These are phyloP conservation scores for Pisolithus orientalis DNA, from an alignment of 768 basidiomycete species.

Conservation along the genomic window DNA sequence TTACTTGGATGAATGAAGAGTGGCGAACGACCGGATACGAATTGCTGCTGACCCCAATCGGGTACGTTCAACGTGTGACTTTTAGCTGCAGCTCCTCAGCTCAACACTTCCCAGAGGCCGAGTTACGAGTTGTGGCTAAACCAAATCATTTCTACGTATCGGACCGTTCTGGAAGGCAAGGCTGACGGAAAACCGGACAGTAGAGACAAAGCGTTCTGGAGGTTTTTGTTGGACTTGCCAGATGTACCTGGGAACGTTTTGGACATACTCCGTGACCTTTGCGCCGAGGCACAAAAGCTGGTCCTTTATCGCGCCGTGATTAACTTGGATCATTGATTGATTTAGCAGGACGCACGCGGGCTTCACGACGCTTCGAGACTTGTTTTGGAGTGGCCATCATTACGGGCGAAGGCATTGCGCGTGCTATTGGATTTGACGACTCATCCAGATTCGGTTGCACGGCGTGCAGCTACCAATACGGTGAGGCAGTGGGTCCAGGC, in stretches of 20 bases:
- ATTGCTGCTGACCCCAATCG: constrained; percentile 46
- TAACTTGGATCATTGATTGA: constrained; percentile 13
- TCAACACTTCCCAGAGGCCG: constrained; percentile 42
- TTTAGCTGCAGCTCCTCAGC: constrained; percentile 3
- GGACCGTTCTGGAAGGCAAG: constrained; percentile 62
- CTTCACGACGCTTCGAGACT: constrained; percentile 88
- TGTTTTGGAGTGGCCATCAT: constrained; percentile 82
- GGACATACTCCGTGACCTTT: constrained; percentile 71
- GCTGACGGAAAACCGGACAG: constrained; percentile 26
- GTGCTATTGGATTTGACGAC: constrained; percentile 89
- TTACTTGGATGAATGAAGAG: constrained; percentile 99
- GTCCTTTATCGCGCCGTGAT: constrained; percentile 11
- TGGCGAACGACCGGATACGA: constrained; percentile 91
- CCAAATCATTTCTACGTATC: constrained; percentile 74
- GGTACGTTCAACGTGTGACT: constrained; percentile 38
- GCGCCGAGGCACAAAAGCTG: constrained; percentile 74
- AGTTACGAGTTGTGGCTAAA: constrained; percentile 87
- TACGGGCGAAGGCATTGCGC: constrained; percentile 74
- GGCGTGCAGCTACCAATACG: constrained; percentile 92
- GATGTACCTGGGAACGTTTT: constrained; percentile 75
- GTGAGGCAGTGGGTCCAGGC: constrained; percentile 95
- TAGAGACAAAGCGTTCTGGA: constrained; percentile 81
- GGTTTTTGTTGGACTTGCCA: constrained; percentile 86
- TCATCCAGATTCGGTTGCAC: constrained; percentile 85
- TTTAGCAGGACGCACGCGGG: constrained; percentile 73